Base-by-base conservation (phyloP, 805 yeast species). In the Metschnikowia aberdeeniae region DNA sequence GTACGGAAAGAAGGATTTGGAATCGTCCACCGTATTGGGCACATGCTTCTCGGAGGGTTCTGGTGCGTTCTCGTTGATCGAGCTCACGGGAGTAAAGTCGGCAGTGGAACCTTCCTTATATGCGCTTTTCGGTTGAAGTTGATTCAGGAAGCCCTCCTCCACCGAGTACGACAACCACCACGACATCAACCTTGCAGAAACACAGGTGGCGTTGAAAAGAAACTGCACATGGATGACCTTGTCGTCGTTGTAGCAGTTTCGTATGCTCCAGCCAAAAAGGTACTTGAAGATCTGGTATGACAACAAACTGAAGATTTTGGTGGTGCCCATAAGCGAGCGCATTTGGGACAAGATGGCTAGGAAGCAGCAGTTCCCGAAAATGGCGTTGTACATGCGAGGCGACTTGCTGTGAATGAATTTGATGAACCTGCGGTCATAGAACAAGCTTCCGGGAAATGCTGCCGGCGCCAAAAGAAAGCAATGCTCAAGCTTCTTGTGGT, bases 401-500 rank as follows among this genome's bases (percentile, higher is more conserved):
- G 81, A 75, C 44, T 82, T 66, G 36, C 57, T 58, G n/a, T 81
- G 76, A 64, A 86, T 80, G 51, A 84, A 78, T 52, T 70, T 73
- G 22, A 86, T 80, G 60, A 86, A 86, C 2, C 64, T 34, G 41
- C 83, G 77, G 22, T 77, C 78, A 53, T 85, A 78, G 26, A 92
- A 69, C 36, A 89, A 64, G 1, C 80, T 71, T 0, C 98, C 98
- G 0, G 95, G 95, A 59, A 80, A 93, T 2, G 89, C 82, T 0
- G 98, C 98, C 0, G 99, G 98, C 0, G 97, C 86, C 43, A 92
- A 65, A 0, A 92, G 87, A 26, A 87, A 71, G 57, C 88, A 87
- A 43, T 77, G 74, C 44, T 82, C 82, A 14, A 92, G 62, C 50
- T 80, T 82, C 4, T 68, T 64, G 38, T 80, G 79, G 32, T 79